Conservation (phyloP, 768 basidiomycete genomes). For the Kondoa malvinella region DNA sequence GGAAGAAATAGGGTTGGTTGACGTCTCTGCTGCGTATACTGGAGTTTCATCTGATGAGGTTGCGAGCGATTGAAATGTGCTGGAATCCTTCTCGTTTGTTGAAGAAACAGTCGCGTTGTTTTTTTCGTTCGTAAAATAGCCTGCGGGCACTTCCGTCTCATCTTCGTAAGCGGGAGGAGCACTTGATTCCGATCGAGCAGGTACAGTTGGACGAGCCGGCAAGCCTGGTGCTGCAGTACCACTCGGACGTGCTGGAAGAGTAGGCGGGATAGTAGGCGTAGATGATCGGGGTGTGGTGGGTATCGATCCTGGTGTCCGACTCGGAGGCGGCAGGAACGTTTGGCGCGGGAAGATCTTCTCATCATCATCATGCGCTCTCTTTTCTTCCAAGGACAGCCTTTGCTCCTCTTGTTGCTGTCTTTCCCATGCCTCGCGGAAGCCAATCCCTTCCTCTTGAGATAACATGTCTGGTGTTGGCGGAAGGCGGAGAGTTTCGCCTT, state of each 20-base stretch:
- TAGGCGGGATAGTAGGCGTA: neutral
- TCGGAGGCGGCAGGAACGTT: neutral
- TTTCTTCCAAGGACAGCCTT: neutral
- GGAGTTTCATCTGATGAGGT: neutral
- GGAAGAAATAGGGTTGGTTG: neutral
- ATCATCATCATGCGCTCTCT: neutral
- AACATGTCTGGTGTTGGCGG: neutral
- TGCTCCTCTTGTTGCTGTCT: neutral
- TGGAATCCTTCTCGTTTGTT: neutral
- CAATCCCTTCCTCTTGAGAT: neutral
- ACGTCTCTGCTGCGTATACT: neutral
- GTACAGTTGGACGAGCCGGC: neutral
- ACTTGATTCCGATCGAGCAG: neutral
- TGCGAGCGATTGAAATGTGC: neutral
- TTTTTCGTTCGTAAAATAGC: no score
- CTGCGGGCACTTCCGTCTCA: neutral
- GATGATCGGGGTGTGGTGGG: no score
- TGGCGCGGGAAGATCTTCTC: neutral
- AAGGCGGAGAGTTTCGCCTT: slow-evolving; percentile 3
- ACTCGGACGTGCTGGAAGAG: neutral
- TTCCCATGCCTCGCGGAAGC: neutral
- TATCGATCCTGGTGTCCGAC: no score
- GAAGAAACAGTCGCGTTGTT: neutral
- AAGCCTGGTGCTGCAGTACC: neutral
- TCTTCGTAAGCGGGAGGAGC: neutral